Percentiles rank a stretch among this genome's conserved stretches.
Conservation (phyloP, 257 asterid genomes). For the Penstemon barbatus region DNA sequence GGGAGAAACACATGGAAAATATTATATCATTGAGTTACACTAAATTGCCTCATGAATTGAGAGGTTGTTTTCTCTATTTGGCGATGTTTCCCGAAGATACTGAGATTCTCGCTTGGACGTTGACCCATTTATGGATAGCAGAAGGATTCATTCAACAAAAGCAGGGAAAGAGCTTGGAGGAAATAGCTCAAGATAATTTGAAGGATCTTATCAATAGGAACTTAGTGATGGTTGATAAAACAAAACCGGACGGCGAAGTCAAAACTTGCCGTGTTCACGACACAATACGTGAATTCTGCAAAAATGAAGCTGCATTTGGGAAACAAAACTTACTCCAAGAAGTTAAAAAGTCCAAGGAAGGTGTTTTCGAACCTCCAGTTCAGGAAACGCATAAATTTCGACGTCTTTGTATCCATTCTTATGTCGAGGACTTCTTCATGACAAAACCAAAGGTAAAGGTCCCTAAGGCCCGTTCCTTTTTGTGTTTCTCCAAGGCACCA, state of each 20-base stretch:
- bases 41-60: conserved; percentile 30
- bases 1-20: not conserved
- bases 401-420: conserved; percentile 33
- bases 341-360: conserved; percentile 17
- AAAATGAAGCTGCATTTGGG: conserved; percentile 7
- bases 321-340: conserved; percentile 33
- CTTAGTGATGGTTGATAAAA: too few relatives aligned
- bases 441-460: conserved; percentile 11
- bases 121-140: conserved; percentile 31
- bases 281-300: conserved; percentile 35
- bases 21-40: conserved; percentile 5
- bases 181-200: too few relatives aligned
- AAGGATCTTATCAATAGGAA: too few relatives aligned
- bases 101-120: conserved; percentile 27
- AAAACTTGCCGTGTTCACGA: conserved; percentile 39
- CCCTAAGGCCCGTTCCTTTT: not conserved
- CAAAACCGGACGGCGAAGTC: conserved; percentile 27
- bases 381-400: conserved; percentile 20
- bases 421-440: conserved; percentile 23
- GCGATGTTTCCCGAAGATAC: conserved; percentile 28
- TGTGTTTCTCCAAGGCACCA: conserved; percentile 22
- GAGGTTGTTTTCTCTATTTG: conserved; percentile 31
- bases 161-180: too few relatives aligned
- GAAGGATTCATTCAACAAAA: conserved; percentile 30
- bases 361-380: not conserved